Conservation (phyloP, 164 flowering plant species). For the Nelumbo lutea region DNA sequence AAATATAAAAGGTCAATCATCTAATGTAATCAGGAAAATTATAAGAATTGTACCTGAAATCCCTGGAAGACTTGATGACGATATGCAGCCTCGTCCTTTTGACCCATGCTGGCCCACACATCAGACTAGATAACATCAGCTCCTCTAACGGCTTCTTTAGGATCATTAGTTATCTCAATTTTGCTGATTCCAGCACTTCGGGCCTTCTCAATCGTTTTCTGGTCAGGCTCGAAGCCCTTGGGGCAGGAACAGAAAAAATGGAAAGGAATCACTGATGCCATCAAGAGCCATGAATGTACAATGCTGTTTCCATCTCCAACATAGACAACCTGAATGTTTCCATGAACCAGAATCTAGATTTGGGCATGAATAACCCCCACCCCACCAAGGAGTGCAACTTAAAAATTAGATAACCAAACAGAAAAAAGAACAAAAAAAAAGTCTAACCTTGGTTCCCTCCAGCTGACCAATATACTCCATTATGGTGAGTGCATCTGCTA, state of each 20-base stretch:
- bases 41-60: conserved; percentile 58
- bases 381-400: too few relatives aligned
- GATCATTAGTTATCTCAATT: conserved; percentile 82
- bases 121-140: conserved; percentile 96
- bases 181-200: conserved; percentile 70
- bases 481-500: conserved; percentile 98
- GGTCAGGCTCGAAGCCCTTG: conserved; percentile 88
- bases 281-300: conserved; percentile 81
- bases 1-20: neutral
- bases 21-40: too few relatives aligned
- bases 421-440: neutral
- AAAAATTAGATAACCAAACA: neutral
- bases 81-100: conserved; percentile 89
- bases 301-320: conserved; percentile 98
- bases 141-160: conserved; percentile 86
- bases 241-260: conserved; percentile 96
- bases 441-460: conserved; percentile 82
- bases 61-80: conserved; percentile 84
- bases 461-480: conserved; percentile 83
- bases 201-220: conserved; percentile 68
- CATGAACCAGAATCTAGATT: too few relatives aligned
- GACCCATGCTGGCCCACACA: conserved; percentile 99
- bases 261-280: conserved; percentile 79
- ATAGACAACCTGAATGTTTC: conserved; percentile 68
- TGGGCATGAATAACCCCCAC: too few relatives aligned